Conservation (phyloP, 2,329 filamentous ascomycete genomes). For the Ophiostoma himal-ulmi region DNA sequence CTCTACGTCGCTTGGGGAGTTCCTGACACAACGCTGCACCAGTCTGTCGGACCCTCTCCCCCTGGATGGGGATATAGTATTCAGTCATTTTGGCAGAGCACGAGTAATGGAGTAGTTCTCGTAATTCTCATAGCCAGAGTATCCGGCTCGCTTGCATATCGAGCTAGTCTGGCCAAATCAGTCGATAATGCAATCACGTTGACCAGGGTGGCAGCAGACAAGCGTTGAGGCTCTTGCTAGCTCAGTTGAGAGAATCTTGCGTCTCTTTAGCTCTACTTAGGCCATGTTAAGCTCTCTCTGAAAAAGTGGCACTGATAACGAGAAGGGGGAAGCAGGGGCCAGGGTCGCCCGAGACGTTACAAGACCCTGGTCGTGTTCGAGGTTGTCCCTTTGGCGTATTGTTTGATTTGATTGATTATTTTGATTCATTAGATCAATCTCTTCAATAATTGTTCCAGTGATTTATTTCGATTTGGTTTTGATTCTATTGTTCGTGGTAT, state of each 20-base stretch:
- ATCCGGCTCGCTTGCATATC: background rate
- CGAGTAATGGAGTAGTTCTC: too few species aligned
- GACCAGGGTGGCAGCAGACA: background rate
- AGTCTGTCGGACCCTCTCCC: conserved; percentile 20
- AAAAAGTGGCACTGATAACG: background rate
- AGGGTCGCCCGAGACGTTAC: conserved; percentile 12
- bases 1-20: conserved; percentile 13
- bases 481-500: too few species aligned
- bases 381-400: background rate
- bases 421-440: background rate
- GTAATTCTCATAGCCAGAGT: too few species aligned
- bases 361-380: conserved; percentile 15
- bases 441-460: background rate
- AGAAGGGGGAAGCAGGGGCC: background rate
- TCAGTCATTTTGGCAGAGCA: background rate
- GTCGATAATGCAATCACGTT: background rate
- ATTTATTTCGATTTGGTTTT: background rate
- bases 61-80: background rate
- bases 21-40: conserved; percentile 20
- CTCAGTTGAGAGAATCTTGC: background rate
- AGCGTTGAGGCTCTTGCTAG: background rate
- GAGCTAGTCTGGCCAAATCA: background rate
- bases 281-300: background rate
- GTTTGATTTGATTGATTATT: background rate
- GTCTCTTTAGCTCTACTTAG: too few species aligned